phyloP scores from a whole-genome alignment of 768 basidiomycete genomes.

The Trametopsis cervina region DNA sequence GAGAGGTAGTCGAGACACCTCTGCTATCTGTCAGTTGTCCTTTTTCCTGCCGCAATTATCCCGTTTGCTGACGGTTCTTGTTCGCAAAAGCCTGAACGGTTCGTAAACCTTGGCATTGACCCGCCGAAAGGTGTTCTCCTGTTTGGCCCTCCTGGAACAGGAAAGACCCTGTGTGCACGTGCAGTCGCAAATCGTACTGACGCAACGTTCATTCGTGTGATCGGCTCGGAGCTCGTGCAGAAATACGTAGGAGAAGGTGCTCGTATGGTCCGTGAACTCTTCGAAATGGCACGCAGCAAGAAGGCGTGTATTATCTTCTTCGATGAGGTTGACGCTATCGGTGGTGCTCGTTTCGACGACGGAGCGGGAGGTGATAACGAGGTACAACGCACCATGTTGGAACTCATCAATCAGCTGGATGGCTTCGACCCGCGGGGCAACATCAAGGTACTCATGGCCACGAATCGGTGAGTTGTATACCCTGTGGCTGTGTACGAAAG shows the following conservation, averaged over 20 bases:
- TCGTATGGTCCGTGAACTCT: conserved; percentile 96
- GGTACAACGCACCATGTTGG: conserved; percentile 98
- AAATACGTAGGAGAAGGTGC: conserved; percentile 99
- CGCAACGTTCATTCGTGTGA: conserved; percentile 98
- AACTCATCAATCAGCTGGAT: conserved; percentile 97
- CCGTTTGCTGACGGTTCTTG: neutral
- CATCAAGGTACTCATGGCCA: conserved; percentile 99
- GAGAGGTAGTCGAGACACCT: conserved; percentile 97
- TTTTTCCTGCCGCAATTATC: neutral
- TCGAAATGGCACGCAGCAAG: conserved; percentile 98
- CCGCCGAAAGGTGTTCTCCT: conserved; percentile 97
- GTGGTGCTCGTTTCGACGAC: conserved; percentile 79
- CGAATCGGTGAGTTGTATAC: conserved; percentile 66
- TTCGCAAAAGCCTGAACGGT: conserved; percentile 84
- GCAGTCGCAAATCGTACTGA: conserved; percentile 98
- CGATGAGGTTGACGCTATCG: conserved; percentile 97
- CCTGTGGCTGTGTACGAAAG: neutral
- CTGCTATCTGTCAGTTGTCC: conserved; percentile 68
- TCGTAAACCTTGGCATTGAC: conserved; percentile 97
- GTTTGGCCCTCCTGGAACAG: conserved; percentile 95
- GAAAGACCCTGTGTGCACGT: conserved; percentile 96
- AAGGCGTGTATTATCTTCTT: conserved; percentile 99
- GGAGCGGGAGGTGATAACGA: conserved; percentile 94
- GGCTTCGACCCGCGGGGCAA: conserved; percentile 99
- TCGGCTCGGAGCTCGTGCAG: conserved; percentile 98